These are phyloP conservation scores for Podospora fimiseda DNA, from an alignment of 495 filamentous ascomycete genomes.

Conservation along the genomic window DNA sequence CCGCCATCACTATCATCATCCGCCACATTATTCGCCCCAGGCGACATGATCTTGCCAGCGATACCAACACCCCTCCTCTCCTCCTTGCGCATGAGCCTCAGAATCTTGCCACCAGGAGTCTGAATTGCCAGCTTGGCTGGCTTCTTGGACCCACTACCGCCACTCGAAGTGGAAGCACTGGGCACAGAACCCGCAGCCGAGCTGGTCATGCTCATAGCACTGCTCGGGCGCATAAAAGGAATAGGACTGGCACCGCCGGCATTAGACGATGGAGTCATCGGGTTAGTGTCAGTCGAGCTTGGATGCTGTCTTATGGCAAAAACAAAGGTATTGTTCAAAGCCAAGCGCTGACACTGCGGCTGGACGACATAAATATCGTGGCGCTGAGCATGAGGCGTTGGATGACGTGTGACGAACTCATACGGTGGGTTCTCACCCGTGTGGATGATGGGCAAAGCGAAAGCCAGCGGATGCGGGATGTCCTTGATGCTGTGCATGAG, in stretches of 20 bases:
- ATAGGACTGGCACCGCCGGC: constrained; percentile 56
- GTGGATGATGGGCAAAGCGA: constrained; percentile 87
- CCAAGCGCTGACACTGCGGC: constrained; percentile 80
- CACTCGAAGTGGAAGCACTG: constrained; percentile 32
- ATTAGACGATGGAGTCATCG: constrained; percentile 40
- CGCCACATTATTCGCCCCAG: constrained; percentile 9
- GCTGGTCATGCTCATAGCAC: constrained; percentile 76
- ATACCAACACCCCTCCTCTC: constrained; percentile 51
- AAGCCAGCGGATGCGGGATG: constrained; percentile 84
- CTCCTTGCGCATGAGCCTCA: constrained; percentile 81
- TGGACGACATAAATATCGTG: constrained; percentile 96
- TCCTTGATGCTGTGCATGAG: constrained; percentile 94
- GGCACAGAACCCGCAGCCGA: constrained; percentile 49
- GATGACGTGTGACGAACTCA: constrained; percentile 87
- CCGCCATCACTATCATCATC: constrained; percentile 68
- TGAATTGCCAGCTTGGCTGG: constrained; percentile 95
- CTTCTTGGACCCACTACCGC: constrained; percentile 52
- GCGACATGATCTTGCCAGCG: constrained; percentile 35
- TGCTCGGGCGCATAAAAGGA: constrained; percentile 65
- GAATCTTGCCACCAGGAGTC: constrained; percentile 89
- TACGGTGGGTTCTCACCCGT: constrained; percentile 87
- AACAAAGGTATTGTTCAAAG: constrained; percentile 94
- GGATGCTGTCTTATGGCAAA: constrained; percentile 93
- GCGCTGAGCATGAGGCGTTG: constrained; percentile 90
- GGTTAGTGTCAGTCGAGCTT: constrained; percentile 45